Evolutionary conservation across 75 land plant genomes (phyloP).

Genomic region (Ceratopteris richardii): DNA sequence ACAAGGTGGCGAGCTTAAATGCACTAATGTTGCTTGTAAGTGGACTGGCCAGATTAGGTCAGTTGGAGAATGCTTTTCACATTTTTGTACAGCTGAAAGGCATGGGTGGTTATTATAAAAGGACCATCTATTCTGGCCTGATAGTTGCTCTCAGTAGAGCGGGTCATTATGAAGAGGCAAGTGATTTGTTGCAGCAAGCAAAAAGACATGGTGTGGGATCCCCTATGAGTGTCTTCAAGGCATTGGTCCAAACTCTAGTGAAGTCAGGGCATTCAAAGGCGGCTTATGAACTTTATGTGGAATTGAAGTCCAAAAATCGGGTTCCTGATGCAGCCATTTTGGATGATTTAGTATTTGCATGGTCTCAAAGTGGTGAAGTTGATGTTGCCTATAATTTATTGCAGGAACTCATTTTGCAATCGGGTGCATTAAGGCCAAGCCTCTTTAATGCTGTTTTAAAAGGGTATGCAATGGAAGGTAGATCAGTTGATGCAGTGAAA

Average conservation of each 20-base stretch:
- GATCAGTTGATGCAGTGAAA: conserved; percentile 42
- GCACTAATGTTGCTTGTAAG: background rate
- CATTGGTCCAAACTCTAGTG: background rate
- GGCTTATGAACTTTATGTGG: background rate
- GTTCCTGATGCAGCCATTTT: background rate
- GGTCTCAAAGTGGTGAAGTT: conserved; percentile 4
- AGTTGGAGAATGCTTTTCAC: conserved; percentile 1
- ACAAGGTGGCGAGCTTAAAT: background rate
- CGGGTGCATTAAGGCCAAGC: background rate
- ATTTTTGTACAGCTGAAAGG: conserved; percentile 1
- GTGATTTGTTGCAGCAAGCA: background rate
- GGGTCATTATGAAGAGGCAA: conserved; percentile 5
- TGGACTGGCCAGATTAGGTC: background rate
- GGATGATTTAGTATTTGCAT: conserved; percentile 1
- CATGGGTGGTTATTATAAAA: background rate
- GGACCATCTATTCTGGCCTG: conserved; percentile 1
- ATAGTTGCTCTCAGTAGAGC: conserved; percentile 2
- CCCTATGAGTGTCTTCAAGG: background rate
- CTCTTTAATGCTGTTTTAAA: conserved; percentile 2
- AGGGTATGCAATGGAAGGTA: conserved; percentile 16
- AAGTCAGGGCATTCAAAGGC: conserved; percentile 3
- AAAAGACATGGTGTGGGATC: background rate
- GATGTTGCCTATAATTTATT: background rate
- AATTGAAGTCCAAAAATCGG: background rate
- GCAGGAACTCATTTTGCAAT: background rate